Evolutionary conservation across 2,329 filamentous ascomycete genomes (phyloP).

Genomic region (Ophiostoma fasciatum): DNA sequence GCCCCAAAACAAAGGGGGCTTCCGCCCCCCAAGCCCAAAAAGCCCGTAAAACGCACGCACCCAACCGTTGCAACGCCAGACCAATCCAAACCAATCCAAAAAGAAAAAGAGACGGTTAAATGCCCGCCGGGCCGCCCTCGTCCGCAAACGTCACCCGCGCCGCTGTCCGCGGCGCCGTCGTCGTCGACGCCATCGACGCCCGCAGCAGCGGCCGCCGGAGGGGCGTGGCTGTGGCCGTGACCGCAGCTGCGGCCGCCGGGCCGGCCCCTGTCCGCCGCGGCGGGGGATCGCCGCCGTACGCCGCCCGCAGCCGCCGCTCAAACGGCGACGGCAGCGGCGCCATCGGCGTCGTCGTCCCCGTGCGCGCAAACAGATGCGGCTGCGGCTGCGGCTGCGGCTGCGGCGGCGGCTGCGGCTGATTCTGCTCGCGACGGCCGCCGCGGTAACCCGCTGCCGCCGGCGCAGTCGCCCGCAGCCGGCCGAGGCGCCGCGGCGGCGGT

Average conservation of each 20-base stretch:
- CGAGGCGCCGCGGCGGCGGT: too few relatives aligned
- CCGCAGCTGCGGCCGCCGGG: too few relatives aligned
- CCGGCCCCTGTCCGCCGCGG: too few relatives aligned
- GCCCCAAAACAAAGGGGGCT: too few relatives aligned
- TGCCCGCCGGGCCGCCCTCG: too few relatives aligned
- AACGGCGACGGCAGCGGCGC: constrained; percentile 13
- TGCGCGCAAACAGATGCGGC: not conserved
- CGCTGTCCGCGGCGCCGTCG: not conserved
- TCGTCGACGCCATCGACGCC: not conserved
- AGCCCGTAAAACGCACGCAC: too few relatives aligned
- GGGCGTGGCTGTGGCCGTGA: too few relatives aligned
- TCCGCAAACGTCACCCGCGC: constrained; percentile 11
- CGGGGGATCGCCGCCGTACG: constrained; percentile 9
- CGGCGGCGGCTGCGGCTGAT: not conserved
- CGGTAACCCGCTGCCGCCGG: not conserved
- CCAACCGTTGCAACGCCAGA: too few relatives aligned
- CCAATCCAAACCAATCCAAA: too few relatives aligned
- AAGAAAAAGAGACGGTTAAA: too few relatives aligned
- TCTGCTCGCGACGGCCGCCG: not conserved
- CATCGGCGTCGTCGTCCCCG: constrained; percentile 12
- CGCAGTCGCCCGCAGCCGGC: too few relatives aligned
- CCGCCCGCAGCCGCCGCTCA: constrained; percentile 12
- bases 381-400: not conserved
- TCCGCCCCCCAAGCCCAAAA: too few relatives aligned
- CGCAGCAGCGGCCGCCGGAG: constrained; percentile 1